Percentiles rank a stretch among this genome's conserved stretches.
phyloP scores from a whole-genome alignment of 345 rosid genomes.

The Populus simonii region DNA sequence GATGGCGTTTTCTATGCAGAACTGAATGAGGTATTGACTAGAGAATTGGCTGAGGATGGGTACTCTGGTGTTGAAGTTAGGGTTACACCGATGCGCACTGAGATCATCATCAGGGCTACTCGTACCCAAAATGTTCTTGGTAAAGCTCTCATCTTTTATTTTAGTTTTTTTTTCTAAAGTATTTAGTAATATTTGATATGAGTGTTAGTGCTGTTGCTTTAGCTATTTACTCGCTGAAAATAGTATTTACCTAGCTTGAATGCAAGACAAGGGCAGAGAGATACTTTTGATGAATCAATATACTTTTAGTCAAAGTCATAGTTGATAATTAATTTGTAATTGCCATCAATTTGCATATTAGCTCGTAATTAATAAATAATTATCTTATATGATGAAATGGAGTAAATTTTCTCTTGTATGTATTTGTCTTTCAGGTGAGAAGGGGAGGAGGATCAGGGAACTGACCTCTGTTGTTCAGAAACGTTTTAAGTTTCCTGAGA shows the following conservation, averaged over 20 bases:
- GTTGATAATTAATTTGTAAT: background rate
- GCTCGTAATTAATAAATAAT: background rate
- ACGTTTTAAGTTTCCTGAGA: slow-evolving; percentile 33
- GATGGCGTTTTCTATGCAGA: slow-evolving; percentile 34
- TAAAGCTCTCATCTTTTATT: background rate
- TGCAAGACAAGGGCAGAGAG: background rate
- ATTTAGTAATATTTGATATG: too few species aligned
- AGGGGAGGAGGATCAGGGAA: slow-evolving; percentile 30
- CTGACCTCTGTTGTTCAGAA: slow-evolving; percentile 34
- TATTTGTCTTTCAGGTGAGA: slow-evolving; percentile 19
- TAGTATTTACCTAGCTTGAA: background rate
- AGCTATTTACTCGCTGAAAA: background rate
- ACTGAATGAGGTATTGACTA: slow-evolving; percentile 26
- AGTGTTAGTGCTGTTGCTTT: background rate
- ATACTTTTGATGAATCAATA: background rate
- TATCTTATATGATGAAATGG: background rate
- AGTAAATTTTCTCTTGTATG: background rate
- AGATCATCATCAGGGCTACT: slow-evolving; percentile 39
- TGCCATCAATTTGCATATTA: background rate
- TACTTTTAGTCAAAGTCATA: background rate
- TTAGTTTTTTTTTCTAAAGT: too few species aligned
- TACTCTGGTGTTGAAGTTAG: slow-evolving; percentile 36
- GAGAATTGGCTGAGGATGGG: slow-evolving; percentile 37
- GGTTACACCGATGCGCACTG: slow-evolving; percentile 35
- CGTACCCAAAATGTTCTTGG: slow-evolving; percentile 34